Conservation (phyloP, 2,329 filamentous ascomycete species). For the Fusarium heterosporum region DNA sequence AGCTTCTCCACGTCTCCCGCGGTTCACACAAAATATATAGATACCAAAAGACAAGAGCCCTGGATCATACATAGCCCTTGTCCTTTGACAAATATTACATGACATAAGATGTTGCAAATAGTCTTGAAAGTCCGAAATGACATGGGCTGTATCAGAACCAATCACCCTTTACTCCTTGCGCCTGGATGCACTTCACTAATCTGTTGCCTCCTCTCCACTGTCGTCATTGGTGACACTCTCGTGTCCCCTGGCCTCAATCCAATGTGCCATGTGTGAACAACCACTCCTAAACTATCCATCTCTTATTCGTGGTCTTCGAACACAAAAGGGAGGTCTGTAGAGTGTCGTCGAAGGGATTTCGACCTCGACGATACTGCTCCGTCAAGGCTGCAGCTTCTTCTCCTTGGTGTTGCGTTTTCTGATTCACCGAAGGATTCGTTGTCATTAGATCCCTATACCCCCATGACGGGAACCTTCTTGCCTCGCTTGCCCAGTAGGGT, state of each 20-base stretch:
- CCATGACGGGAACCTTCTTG: conserved; percentile 64
- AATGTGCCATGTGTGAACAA: conserved; percentile 21
- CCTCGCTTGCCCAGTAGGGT: conserved; percentile 82
- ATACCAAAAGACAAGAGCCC: conserved; percentile 35
- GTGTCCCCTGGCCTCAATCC: conserved; percentile 16
- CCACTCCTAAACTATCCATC: conserved; percentile 1
- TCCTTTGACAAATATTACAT: conserved; percentile 40
- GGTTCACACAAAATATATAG: conserved; percentile 19
- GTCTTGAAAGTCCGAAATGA: conserved; percentile 29
- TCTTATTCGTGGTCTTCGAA: conserved; percentile 31
- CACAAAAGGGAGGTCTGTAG: conserved; percentile 33
- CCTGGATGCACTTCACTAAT: conserved; percentile 39
- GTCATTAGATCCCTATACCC: conserved; percentile 49
- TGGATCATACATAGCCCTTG: conserved; percentile 18
- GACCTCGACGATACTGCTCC: conserved; percentile 24
- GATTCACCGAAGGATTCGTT: conserved; percentile 5
- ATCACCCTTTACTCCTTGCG: conserved; percentile 46
- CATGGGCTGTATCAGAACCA: conserved; percentile 21
- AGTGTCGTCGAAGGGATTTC: conserved; percentile 22
- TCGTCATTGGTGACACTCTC: background rate
- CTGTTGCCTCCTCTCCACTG: conserved; percentile 13
- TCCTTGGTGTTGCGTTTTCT: conserved; percentile 11
- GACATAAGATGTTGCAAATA: conserved; percentile 38
- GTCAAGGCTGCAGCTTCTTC: conserved; percentile 27
- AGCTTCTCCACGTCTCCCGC: conserved; percentile 7